A percentile compares a stretch with the other conserved stretches of the same genome.
Evolutionary conservation across 2,329 filamentous ascomycete species (phyloP).

Genomic region (Colletotrichum melonis): DNA sequence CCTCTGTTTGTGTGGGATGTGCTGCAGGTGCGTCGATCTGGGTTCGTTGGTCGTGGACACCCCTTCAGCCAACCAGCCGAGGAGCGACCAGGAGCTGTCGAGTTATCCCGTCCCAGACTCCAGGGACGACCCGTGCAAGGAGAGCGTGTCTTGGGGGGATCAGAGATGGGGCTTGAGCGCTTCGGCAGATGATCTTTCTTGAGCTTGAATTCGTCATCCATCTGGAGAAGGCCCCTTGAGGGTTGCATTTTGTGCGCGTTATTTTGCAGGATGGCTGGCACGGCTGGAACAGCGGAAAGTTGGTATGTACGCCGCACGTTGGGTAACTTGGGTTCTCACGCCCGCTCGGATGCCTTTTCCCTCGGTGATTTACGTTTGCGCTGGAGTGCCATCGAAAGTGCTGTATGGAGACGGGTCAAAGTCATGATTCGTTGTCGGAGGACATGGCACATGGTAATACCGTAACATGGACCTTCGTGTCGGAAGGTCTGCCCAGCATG

Average conservation of each 20-base stretch:
- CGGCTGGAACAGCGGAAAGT: background rate
- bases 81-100: background rate
- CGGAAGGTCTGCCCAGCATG: background rate
- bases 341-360: background rate
- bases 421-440: background rate
- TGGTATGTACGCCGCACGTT: background rate
- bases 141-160: background rate
- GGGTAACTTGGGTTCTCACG: background rate
- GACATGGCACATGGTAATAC: background rate
- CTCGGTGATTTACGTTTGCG: background rate
- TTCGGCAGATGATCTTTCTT: constrained; percentile 26
- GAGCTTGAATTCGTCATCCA: constrained; percentile 25
- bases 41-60: constrained; percentile 10
- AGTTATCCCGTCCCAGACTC: background rate
- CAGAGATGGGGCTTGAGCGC: constrained; percentile 18
- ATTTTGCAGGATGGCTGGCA: constrained; percentile 4
- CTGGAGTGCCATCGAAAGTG: background rate
- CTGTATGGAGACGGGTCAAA: background rate
- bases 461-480: background rate
- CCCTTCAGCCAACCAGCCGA: background rate
- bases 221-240: background rate
- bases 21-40: constrained; percentile 26
- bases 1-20: constrained; percentile 20
- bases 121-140: constrained; percentile 17
- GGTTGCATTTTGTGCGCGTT: constrained; percentile 9